Evolutionary conservation across 805 yeast genomes (phyloP).

Genomic region (Clavispora carvajalis): DNA sequence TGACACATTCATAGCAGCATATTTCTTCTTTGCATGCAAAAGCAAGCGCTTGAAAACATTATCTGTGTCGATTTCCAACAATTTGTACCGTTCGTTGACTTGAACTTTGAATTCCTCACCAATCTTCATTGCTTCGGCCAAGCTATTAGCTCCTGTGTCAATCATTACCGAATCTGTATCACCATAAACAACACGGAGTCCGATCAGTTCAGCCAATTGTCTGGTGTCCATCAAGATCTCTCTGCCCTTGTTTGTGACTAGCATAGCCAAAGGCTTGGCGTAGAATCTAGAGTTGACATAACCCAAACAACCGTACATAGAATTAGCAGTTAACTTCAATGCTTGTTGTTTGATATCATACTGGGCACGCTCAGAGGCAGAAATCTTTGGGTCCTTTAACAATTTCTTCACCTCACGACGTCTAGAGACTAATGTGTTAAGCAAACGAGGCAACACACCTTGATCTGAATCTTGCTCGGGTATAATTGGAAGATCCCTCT

Average conservation of each 20-base stretch:
- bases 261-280: constrained; percentile 93
- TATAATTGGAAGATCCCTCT: constrained; percentile 58
- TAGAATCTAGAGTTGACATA: constrained; percentile 87
- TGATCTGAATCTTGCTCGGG: constrained; percentile 55
- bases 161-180: constrained; percentile 99
- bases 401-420: constrained; percentile 89
- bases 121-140: constrained; percentile 68
- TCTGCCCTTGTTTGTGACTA: constrained; percentile 92
- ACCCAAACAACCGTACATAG: constrained; percentile 99
- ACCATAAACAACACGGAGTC: constrained; percentile 87
- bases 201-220: constrained; percentile 82
- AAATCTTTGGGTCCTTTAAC: constrained; percentile 67
- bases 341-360: constrained; percentile 96
- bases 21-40: constrained; percentile 93
- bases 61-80: constrained; percentile 92
- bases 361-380: constrained; percentile 65
- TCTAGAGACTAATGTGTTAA: constrained; percentile 79
- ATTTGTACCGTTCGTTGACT: constrained; percentile 83
- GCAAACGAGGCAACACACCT: constrained; percentile 83
- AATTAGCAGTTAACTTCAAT: constrained; percentile 91
- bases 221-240: constrained; percentile 91
- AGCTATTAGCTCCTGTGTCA: constrained; percentile 72
- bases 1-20: constrained; percentile 79
- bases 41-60: constrained; percentile 81
- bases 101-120: constrained; percentile 80